Evolutionary conservation across 208 protist genomes (phyloP).

Genomic region (Acanthamoeba divionensis): DNA sequence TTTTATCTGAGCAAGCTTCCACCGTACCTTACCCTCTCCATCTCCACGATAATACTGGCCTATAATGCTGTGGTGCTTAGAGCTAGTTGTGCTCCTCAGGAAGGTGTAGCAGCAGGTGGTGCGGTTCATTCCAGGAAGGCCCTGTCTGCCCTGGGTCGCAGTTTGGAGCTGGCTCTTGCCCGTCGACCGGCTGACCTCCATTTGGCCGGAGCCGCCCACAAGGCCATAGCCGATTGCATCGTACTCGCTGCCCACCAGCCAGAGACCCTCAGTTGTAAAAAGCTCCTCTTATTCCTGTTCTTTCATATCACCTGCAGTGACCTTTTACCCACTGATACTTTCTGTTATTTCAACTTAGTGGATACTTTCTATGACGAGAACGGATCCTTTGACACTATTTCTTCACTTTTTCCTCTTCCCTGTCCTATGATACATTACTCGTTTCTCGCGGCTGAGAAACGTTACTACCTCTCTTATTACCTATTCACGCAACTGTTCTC

Average conservation of each 20-base stretch:
- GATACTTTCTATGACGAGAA: neutral
- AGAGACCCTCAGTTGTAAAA: neutral
- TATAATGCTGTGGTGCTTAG: neutral
- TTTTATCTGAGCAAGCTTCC: neutral
- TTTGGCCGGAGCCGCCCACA: neutral
- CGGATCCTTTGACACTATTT: neutral
- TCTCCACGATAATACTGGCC: neutral
- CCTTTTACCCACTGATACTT: neutral
- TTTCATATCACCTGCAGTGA: too few relatives aligned
- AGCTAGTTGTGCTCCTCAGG: neutral
- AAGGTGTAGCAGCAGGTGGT: neutral
- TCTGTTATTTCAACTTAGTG: neutral
- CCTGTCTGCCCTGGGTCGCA: neutral
- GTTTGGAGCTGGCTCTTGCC: neutral
- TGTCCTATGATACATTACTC: neutral
- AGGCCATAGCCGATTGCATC: conserved; percentile 1
- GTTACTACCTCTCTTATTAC: too few relatives aligned
- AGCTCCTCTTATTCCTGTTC: too few relatives aligned
- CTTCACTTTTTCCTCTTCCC: neutral
- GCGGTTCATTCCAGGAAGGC: neutral
- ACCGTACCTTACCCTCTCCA: neutral
- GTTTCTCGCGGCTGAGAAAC: too few relatives aligned
- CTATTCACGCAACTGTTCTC: too few relatives aligned
- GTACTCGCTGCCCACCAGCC: neutral
- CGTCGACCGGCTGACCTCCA: neutral